Base-by-base conservation (phyloP, 202 grass and related monocot species). In the Setaria viridis region DNA sequence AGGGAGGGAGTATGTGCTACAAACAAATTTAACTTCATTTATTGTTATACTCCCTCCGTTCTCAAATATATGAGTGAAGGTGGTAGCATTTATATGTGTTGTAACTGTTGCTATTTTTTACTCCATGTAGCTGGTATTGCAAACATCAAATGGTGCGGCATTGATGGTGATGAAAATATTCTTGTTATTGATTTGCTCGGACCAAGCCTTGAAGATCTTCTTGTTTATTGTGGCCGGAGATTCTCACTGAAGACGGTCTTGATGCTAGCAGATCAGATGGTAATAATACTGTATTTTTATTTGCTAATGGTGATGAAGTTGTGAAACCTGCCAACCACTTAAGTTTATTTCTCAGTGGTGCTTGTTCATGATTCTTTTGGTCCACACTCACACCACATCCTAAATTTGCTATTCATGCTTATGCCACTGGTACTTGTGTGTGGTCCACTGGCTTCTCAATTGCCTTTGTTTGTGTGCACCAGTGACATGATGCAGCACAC, bases 161-260 rank as follows among this genome's bases (percentile, higher is more conserved):
- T 91, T 51, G 93, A 95, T 41, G 88, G 88, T 1, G 93, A 93
- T 53, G 88, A 95, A 48, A 95, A 95, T 64, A 80, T 95, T 82
- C 93, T 95, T 85, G 88, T 95, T 46, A 86, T 95, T 46, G 93
- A 95, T 89, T 80, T 95, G 78, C 88, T 95, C 33, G 93, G 93
- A 57, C 93, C 93, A 65, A 95, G 91, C 74, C 93, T 93, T 72
- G 90, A 93, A 81, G 90, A 91, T 87, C 77, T 95, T 12, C 91
- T 95, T 67, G 88, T 90, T 80, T 91, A 91, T 72, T 95, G 93
- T 57, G 88, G 91, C 50, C 86, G 90, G 35, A 92, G 85, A 63
- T 91, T 95, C 84, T 92, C 90, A 56, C 59, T 95, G 41, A 95
- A 92, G 88, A 92, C 93, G 5, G 86, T 95, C 60, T 78, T 92